Evolutionary conservation across 169 alveolate species (phyloP).

Genomic region (Plasmodium vivax): DNA sequence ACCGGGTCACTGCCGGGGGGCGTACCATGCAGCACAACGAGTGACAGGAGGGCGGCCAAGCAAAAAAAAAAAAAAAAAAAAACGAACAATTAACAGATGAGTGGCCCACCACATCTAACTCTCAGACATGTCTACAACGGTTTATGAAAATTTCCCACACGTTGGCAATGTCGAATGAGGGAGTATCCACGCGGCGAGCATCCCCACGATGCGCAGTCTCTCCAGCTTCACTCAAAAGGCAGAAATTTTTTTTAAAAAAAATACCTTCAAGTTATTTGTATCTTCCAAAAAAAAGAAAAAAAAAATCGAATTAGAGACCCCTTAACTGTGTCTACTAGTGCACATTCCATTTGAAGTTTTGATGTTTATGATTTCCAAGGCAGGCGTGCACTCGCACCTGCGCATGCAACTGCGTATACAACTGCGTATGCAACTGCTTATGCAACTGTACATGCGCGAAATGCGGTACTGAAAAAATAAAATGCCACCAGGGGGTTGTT

Average conservation of each 20-base stretch:
- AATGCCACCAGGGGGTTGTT: background rate
- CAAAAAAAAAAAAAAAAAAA: background rate
- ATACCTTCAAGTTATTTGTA: background rate
- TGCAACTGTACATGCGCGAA: background rate
- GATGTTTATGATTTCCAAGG: background rate
- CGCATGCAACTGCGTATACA: background rate
- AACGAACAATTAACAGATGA: background rate
- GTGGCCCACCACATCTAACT: background rate
- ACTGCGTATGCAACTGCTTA: background rate
- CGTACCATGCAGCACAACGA: conserved; percentile 2
- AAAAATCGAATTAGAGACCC: background rate
- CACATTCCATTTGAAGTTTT: background rate
- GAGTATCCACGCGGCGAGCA: background rate
- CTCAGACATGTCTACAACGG: background rate
- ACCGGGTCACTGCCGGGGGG: background rate
- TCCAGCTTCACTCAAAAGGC: background rate
- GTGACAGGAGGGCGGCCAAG: background rate
- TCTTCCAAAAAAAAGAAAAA: conserved; percentile 1
- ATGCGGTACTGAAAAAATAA: background rate
- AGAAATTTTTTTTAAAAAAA: too few relatives aligned
- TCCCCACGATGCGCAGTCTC: background rate
- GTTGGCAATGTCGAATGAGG: background rate
- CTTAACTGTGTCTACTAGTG: background rate
- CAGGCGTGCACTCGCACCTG: background rate
- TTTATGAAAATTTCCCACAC: background rate